A percentile compares a stretch with the other conserved stretches of the same genome.
Evolutionary conservation across 1,284 basidiomycete species (phyloP).

Genomic region (Trichosporon asahii): DNA sequence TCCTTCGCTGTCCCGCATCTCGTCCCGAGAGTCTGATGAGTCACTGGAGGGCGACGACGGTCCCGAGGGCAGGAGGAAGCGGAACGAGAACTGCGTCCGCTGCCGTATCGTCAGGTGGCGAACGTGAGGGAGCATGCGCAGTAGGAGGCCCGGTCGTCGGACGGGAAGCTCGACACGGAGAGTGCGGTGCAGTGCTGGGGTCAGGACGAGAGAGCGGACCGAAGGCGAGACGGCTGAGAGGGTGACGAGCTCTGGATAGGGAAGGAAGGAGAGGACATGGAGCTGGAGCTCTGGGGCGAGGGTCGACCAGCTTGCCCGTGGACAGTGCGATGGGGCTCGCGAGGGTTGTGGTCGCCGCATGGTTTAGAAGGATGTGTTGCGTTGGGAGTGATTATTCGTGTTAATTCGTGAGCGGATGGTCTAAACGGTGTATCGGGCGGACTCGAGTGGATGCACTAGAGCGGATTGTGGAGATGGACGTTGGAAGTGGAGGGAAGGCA

Average conservation of each 20-base stretch:
- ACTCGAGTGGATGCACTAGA: not conserved
- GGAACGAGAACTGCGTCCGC: not conserved
- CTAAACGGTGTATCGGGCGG: not conserved
- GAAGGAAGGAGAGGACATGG: conserved; percentile 29
- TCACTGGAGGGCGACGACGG: conserved; percentile 23
- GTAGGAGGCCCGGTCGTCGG: conserved; percentile 17
- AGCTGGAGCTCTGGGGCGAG: conserved; percentile 29
- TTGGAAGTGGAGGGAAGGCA: not conserved
- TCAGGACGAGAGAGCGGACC: conserved; percentile 22
- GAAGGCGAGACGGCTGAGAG: conserved; percentile 23
- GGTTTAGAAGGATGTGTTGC: not conserved
- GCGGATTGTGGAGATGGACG: not conserved
- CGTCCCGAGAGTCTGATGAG: not conserved
- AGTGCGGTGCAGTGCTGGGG: conserved; percentile 28
- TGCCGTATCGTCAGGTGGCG: conserved; percentile 28
- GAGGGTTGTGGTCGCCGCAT: not conserved
- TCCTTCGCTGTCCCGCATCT: not conserved
- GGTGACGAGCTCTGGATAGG: conserved; percentile 27
- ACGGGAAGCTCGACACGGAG: conserved; percentile 30
- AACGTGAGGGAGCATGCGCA: conserved; percentile 27
- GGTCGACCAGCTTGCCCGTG: not conserved
- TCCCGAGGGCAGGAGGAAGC: not conserved
- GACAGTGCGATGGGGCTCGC: not conserved
- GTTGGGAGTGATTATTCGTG: not conserved
- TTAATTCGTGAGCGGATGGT: not conserved